Percentiles rank a stretch among this genome's conserved stretches.
Conservation (phyloP, 176 grass and related monocot species). For the Bromus sterilis region DNA sequence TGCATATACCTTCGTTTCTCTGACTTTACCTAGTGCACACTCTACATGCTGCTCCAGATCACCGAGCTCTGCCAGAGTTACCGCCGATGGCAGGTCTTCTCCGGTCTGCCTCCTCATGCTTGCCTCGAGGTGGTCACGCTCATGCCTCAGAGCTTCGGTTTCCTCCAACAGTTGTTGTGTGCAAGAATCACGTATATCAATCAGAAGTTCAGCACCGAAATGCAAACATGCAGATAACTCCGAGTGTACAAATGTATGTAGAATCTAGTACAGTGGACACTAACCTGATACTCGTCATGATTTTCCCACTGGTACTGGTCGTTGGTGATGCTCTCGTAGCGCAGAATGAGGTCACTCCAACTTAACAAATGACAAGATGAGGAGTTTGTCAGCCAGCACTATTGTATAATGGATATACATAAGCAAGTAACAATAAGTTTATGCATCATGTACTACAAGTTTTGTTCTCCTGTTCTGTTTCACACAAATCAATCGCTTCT, state of each 20-base stretch:
- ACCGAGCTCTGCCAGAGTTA: not conserved
- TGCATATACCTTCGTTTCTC: not conserved
- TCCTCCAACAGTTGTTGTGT: constrained; percentile 32
- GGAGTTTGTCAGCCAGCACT: not conserved
- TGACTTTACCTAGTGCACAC: not conserved
- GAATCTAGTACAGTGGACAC: too few relatives aligned
- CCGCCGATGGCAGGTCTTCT: constrained; percentile 8
- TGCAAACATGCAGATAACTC: not conserved
- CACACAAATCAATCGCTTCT: too few relatives aligned
- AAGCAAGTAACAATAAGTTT: not conserved
- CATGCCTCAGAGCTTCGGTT: constrained; percentile 18
- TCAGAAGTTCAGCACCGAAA: too few relatives aligned
- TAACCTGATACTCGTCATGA: not conserved
- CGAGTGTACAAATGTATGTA: not conserved
- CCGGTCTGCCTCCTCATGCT: constrained; percentile 17
- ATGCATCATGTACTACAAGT: not conserved
- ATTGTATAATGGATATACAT: not conserved
- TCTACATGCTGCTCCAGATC: not conserved
- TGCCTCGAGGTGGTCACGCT: constrained; percentile 36
- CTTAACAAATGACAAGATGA: not conserved
- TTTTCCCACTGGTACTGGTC: too few relatives aligned
- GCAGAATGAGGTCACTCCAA: too few relatives aligned
- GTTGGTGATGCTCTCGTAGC: too few relatives aligned
- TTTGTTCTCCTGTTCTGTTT: too few relatives aligned
- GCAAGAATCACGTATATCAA: not conserved